Percentiles rank a stretch among this genome's conserved stretches.
Evolutionary conservation across 2,329 filamentous ascomycete species (phyloP).

Genomic region (Penicillium hesseltinei): DNA sequence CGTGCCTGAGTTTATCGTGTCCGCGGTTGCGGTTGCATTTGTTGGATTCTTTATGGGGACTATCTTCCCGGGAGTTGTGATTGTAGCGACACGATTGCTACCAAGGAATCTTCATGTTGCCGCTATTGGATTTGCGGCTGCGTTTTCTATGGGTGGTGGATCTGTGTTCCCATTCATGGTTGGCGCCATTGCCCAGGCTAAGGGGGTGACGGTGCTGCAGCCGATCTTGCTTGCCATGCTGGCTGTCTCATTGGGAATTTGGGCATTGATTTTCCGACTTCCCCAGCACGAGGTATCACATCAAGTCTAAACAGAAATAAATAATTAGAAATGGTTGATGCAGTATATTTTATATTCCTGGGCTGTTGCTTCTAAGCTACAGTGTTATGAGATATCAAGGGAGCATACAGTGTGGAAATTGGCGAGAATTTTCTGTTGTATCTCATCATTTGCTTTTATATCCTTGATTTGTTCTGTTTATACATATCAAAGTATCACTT

Average conservation of each 20-base stretch:
- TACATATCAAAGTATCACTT: not conserved
- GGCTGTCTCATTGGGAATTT: constrained; percentile 17
- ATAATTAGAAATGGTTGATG: not conserved
- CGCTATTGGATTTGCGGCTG: constrained; percentile 72
- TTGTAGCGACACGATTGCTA: constrained; percentile 68
- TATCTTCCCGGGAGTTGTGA: constrained; percentile 70
- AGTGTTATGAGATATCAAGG: not conserved
- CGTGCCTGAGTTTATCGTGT: constrained; percentile 68
- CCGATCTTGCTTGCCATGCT: constrained; percentile 56
- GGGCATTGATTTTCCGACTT: constrained; percentile 10
- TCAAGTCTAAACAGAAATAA: constrained; percentile 1
- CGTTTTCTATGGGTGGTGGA: constrained; percentile 70
- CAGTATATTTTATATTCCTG: not conserved
- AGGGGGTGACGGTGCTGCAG: constrained; percentile 57
- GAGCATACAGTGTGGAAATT: not conserved
- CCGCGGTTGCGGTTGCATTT: constrained; percentile 66
- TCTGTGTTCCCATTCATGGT: constrained; percentile 40
- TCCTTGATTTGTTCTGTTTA: not conserved
- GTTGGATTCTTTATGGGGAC: constrained; percentile 77
- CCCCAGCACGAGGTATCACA: constrained; percentile 8
- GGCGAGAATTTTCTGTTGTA: not conserved
- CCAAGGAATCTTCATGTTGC: constrained; percentile 70
- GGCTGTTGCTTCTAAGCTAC: no score
- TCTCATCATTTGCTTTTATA: not conserved
- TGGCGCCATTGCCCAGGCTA: constrained; percentile 47